Evolutionary conservation across 2,329 filamentous ascomycete genomes (phyloP).

Genomic region (Penicillium sp.): DNA sequence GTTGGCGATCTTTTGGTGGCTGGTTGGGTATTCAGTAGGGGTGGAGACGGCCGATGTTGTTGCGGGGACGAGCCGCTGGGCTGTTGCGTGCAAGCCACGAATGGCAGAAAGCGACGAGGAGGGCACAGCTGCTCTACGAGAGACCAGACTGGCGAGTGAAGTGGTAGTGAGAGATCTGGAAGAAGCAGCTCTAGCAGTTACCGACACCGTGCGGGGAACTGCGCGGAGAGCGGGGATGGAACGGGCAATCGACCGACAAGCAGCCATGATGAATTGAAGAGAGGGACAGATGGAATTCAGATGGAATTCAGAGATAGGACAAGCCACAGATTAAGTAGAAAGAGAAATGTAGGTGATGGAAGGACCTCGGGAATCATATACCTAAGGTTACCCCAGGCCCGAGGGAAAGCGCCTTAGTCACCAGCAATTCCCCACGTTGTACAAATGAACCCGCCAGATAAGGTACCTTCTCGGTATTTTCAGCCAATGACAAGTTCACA

Average conservation of each 20-base stretch:
- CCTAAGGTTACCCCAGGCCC: slow-evolving; percentile 20
- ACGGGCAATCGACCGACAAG: slow-evolving; percentile 37
- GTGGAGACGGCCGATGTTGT: slow-evolving; percentile 51
- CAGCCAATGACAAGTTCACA: slow-evolving; percentile 12
- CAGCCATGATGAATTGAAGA: slow-evolving; percentile 34
- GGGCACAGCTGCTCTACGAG: slow-evolving; percentile 17
- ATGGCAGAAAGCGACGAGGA: slow-evolving; percentile 26
- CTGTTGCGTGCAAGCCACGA: slow-evolving; percentile 53
- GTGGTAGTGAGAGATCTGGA: slow-evolving; percentile 27
- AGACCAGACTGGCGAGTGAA: slow-evolving; percentile 18
- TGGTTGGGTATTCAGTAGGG: slow-evolving; percentile 55
- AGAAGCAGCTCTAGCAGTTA: slow-evolving; percentile 28
- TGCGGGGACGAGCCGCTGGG: slow-evolving; percentile 50
- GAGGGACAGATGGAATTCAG: not conserved
- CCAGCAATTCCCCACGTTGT: slow-evolving; percentile 13
- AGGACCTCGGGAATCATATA: slow-evolving; percentile 8
- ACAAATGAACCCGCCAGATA: slow-evolving; percentile 14
- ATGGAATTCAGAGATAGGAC: not conserved
- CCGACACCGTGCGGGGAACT: slow-evolving; percentile 35
- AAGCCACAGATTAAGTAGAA: slow-evolving; percentile 1
- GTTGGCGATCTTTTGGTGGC: slow-evolving; percentile 54
- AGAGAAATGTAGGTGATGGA: not conserved
- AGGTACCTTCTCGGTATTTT: slow-evolving; percentile 17
- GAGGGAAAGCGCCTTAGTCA: slow-evolving; percentile 21
- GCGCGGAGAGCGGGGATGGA: slow-evolving; percentile 41